Evolutionary conservation across 805 yeast species (phyloP).

Genomic region (Metschnikowia gelsemii): DNA sequence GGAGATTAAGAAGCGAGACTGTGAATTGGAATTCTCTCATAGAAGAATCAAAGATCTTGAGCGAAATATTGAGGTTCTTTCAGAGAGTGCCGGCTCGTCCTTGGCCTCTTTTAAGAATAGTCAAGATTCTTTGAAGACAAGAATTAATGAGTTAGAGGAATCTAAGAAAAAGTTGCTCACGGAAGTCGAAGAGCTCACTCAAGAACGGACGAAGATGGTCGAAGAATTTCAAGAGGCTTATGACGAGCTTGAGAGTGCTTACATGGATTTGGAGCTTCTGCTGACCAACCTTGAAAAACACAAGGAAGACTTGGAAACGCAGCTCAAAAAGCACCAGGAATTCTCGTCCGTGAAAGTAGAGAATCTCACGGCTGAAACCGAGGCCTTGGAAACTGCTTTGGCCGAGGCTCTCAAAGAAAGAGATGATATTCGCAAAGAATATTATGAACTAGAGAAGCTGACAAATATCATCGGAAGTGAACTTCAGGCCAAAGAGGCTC

Average conservation of each 20-base stretch:
- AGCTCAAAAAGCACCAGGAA: constrained; percentile 9
- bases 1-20: constrained; percentile 1
- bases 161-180: constrained; percentile 23
- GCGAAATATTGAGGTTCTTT: constrained; percentile 17
- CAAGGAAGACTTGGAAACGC: constrained; percentile 17
- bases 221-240: constrained; percentile 24
- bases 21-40: constrained; percentile 5
- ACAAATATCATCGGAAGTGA: constrained; percentile 19
- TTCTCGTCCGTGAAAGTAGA: constrained; percentile 10
- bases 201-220: constrained; percentile 22
- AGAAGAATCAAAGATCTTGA: constrained; percentile 17
- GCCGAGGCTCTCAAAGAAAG: constrained; percentile 9
- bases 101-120: constrained; percentile 12
- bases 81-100: constrained; percentile 15
- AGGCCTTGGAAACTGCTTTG: constrained; percentile 9
- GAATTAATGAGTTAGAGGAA: constrained; percentile 24
- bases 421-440: constrained; percentile 15
- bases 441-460: constrained; percentile 18
- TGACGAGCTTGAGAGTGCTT: constrained; percentile 18
- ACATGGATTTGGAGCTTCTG: constrained; percentile 18
- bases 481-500: constrained; percentile 20
- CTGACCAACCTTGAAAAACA: constrained; percentile 16
- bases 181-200: constrained; percentile 25
- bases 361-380: constrained; percentile 13
- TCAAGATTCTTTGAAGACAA: constrained; percentile 13